Percentiles rank a stretch among this genome's conserved stretches.
These are phyloP conservation scores for Penicillium mononematosum DNA, from an alignment of 495 filamentous ascomycete genomes.

Conservation along the genomic window DNA sequence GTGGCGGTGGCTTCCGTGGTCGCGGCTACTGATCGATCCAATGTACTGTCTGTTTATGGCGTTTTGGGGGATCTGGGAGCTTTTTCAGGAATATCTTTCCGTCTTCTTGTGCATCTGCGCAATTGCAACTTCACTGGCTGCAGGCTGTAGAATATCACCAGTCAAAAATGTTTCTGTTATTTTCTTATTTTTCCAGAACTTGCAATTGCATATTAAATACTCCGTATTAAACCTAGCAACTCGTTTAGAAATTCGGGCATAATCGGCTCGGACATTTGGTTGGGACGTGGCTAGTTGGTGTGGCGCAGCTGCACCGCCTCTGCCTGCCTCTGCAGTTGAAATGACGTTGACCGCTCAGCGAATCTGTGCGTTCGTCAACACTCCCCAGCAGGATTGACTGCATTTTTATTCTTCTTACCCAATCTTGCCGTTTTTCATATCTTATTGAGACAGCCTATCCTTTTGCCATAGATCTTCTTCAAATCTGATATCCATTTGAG, in stretches of 20 bases:
- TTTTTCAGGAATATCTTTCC: conserved; percentile 44
- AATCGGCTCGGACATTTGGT: conserved; percentile 1
- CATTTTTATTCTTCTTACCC: conserved; percentile 25
- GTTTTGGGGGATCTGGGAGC: conserved; percentile 52
- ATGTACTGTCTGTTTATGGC: conserved; percentile 48
- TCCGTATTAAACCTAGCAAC: neutral
- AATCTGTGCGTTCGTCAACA: conserved; percentile 43
- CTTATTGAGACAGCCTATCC: conserved; percentile 2
- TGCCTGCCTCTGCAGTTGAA: conserved; percentile 22
- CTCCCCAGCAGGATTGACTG: conserved; percentile 29
- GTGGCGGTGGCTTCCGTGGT: conserved; percentile 38
- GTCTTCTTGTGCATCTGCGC: conserved; percentile 45
- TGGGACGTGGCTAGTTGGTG: conserved; percentile 27
- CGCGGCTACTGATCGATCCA: conserved; percentile 35
- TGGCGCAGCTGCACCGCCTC: conserved; percentile 37
- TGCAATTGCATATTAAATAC: neutral
- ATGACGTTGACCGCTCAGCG: conserved; percentile 44
- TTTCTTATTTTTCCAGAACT: neutral
- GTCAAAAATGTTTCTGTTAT: conserved; percentile 28
- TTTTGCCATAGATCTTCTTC: conserved; percentile 4
- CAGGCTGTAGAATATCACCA: conserved; percentile 42
- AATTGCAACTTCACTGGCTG: conserved; percentile 35
- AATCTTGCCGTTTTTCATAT: conserved; percentile 9
- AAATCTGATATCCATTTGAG: conserved; percentile 25
- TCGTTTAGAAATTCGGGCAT: neutral